Evolutionary conservation across 495 filamentous ascomycete genomes (phyloP).

Genomic region (Daldinia grandis): DNA sequence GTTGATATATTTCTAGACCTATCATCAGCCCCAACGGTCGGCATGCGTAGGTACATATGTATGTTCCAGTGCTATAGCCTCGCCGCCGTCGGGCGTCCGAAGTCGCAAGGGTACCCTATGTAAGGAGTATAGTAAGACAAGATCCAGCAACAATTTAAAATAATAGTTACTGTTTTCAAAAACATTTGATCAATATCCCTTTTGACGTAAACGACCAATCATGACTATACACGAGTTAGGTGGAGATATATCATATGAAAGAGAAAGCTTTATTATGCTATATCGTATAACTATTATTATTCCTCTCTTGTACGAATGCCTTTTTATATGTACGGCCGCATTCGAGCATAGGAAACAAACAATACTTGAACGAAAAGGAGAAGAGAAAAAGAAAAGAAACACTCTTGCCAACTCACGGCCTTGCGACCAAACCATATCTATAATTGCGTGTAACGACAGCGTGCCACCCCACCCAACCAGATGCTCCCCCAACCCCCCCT

Average conservation of each 20-base stretch:
- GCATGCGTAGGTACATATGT: conserved; percentile 2
- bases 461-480: conserved; percentile 38
- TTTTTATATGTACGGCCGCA: neutral
- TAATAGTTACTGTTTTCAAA: too few species aligned
- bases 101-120: neutral
- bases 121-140: conserved; percentile 10
- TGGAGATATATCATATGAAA: neutral
- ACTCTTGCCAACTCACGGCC: conserved; percentile 21
- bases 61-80: conserved; percentile 21
- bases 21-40: conserved; percentile 12
- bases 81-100: conserved; percentile 18
- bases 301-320: neutral
- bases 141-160: neutral
- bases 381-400: neutral
- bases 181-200: neutral
- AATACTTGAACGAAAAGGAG: neutral
- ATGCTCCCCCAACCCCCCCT: conserved; percentile 26
- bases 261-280: neutral
- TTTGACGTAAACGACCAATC: neutral
- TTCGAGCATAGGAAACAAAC: neutral
- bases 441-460: conserved; percentile 25
- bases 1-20: neutral
- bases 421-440: conserved; percentile 31
- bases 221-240: neutral
- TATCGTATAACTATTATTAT: conserved; percentile 1